A percentile compares a stretch with the other conserved stretches of the same genome.
Conservation (phyloP, 176 grass and related monocot species). For the Cocos nucifera region DNA sequence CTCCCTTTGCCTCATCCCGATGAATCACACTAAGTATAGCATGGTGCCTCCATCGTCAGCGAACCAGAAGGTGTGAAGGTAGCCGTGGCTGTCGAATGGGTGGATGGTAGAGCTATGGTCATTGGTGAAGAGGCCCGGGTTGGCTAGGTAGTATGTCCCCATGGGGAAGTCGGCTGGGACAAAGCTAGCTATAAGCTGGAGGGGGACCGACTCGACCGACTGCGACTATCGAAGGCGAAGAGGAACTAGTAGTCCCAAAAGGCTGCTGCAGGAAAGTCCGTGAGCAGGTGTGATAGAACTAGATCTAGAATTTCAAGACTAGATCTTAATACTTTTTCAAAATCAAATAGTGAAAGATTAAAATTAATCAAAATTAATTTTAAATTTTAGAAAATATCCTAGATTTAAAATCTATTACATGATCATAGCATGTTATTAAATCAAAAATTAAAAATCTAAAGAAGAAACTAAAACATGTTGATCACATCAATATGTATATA, state of each 20-base stretch:
- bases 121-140: slow-evolving; percentile 68
- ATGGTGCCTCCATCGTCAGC: neutral
- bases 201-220: slow-evolving; percentile 33
- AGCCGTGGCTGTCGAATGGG: slow-evolving; percentile 92
- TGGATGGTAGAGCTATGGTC: slow-evolving; percentile 91
- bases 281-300: too few relatives aligned
- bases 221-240: slow-evolving; percentile 75
- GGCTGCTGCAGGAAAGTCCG: slow-evolving; percentile 41
- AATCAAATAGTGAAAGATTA: too few relatives aligned
- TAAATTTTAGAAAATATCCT: too few relatives aligned
- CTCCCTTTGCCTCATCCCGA: slow-evolving; percentile 68
- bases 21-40: slow-evolving; percentile 67
- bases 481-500: too few relatives aligned
- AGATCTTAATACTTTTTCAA: too few relatives aligned
- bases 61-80: slow-evolving; percentile 83
- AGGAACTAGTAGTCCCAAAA: slow-evolving; percentile 98
- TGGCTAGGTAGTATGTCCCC: slow-evolving; percentile 83
- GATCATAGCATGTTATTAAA: too few relatives aligned
- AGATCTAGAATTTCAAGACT: too few relatives aligned
- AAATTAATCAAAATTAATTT: too few relatives aligned
- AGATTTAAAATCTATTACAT: too few relatives aligned
- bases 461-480: too few relatives aligned
- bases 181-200: slow-evolving; percentile 41
- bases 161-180: slow-evolving; percentile 60
- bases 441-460: too few relatives aligned